These are phyloP conservation scores for Suhomyces chickasaworum DNA, from an alignment of 1,139 yeast genomes.

Conservation along the genomic window DNA sequence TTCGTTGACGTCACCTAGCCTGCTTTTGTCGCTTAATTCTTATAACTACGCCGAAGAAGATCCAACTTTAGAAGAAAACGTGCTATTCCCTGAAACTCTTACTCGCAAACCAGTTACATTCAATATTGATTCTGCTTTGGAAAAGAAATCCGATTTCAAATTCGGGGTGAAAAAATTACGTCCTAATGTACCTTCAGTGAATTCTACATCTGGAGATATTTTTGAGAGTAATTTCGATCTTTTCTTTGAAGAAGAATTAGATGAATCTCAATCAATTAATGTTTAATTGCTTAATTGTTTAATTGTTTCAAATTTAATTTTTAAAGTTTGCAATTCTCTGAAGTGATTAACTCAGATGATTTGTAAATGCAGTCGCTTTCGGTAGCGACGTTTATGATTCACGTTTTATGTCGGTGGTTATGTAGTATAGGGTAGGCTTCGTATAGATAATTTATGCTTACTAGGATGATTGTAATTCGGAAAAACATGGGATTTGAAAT, in stretches of 20 bases:
- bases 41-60: constrained; percentile 25
- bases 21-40: constrained; percentile 37
- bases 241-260: constrained; percentile 35
- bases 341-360: too few species aligned
- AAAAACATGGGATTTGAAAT: neutral
- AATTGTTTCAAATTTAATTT: too few species aligned
- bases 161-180: constrained; percentile 11
- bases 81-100: constrained; percentile 3
- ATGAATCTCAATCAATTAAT: constrained; percentile 22
- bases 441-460: neutral
- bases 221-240: constrained; percentile 25
- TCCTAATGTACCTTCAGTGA: constrained; percentile 6
- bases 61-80: constrained; percentile 15
- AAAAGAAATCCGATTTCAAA: constrained; percentile 18
- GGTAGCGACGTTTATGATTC: constrained; percentile 5
- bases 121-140: constrained; percentile 15
- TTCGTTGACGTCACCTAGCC: constrained; percentile 39
- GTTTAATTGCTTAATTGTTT: too few species aligned
- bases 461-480: neutral
- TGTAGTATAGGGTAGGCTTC: neutral
- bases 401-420: constrained; percentile 5
- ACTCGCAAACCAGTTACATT: constrained; percentile 8
- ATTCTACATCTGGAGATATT: constrained; percentile 7
- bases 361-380: too few species aligned
- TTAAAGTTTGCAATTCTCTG: too few species aligned